These are phyloP conservation scores for Linum trigynum DNA, from an alignment of 345 rosid genomes.

Conservation along the genomic window DNA sequence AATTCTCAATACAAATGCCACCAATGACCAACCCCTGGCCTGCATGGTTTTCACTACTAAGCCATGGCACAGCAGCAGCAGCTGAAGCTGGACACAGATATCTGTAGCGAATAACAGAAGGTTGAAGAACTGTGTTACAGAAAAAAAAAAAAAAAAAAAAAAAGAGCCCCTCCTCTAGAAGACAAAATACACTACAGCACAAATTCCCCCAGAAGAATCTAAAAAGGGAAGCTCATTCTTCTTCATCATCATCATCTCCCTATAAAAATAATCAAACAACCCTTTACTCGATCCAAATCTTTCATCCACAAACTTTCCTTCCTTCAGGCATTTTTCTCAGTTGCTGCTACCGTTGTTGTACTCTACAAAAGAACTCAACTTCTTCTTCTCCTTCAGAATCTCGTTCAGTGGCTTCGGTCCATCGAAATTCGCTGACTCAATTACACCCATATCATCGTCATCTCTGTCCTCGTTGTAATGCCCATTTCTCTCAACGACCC, in stretches of 20 bases:
- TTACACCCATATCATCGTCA: slow-evolving; percentile 7
- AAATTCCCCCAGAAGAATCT: background rate
- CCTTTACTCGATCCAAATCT: background rate
- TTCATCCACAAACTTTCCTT: no score
- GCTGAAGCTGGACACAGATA: no score
- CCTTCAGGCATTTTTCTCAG: background rate
- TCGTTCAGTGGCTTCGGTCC: slow-evolving; percentile 48
- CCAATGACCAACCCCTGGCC: no score
- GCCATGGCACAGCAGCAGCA: no score
- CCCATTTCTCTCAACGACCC: slow-evolving; percentile 14
- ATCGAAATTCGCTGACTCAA: slow-evolving; percentile 26
- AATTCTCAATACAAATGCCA: no score
- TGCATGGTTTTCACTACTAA: no score
- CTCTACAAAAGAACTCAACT: slow-evolving; percentile 2
- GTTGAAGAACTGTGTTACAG: no score
- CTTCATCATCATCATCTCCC: background rate
- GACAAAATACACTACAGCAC: background rate
- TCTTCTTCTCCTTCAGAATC: slow-evolving; percentile 41
- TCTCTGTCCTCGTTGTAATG: slow-evolving; percentile 3
- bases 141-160: no score
- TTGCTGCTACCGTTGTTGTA: slow-evolving; percentile 6
- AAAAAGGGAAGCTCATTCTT: background rate
- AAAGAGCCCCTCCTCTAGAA: no score
- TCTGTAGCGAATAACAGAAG: no score
- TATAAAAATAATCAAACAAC: background rate